phyloP scores from a whole-genome alignment of 371 early-diverging fungal genomes.

The Haplosporangium sp. region DNA sequence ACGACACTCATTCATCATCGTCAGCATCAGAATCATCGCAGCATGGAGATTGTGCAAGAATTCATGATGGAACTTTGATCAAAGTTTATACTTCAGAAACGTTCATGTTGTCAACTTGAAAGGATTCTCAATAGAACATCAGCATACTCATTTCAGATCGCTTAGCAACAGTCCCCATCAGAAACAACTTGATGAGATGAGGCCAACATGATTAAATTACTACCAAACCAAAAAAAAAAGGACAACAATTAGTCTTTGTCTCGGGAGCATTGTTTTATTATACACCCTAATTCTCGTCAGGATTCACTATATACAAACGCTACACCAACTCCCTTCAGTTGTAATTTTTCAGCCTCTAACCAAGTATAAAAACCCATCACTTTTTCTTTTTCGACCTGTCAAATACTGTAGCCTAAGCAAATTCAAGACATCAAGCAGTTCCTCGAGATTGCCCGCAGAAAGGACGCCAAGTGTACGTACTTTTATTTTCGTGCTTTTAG shows the following conservation, averaged over 20 bases:
- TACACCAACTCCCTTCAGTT: too few relatives aligned
- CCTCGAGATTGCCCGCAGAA: constrained; percentile 95
- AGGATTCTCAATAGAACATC: not conserved
- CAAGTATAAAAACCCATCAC: too few relatives aligned
- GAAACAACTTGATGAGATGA: not conserved
- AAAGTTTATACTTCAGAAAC: not conserved
- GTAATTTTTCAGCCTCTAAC: too few relatives aligned
- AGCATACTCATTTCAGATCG: not conserved
- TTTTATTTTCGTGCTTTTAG: not conserved
- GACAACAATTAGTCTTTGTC: too few relatives aligned
- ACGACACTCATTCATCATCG: not conserved
- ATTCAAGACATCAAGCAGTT: constrained; percentile 98
- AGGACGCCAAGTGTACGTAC: constrained; percentile 91
- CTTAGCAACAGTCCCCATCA: not conserved
- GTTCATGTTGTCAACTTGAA: not conserved
- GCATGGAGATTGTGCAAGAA: not conserved
- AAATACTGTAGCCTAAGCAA: constrained; percentile 88
- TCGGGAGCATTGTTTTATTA: not conserved
- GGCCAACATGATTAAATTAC: not conserved
- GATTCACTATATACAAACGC: not conserved
- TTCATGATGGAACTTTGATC: constrained; percentile 33
- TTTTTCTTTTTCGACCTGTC: not conserved
- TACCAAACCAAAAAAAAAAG: not conserved
- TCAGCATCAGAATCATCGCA: not conserved
- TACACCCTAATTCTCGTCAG: not conserved